phyloP scores from a whole-genome alignment of 176 grass and related monocot genomes.

The Thinopyrum elongatum region DNA sequence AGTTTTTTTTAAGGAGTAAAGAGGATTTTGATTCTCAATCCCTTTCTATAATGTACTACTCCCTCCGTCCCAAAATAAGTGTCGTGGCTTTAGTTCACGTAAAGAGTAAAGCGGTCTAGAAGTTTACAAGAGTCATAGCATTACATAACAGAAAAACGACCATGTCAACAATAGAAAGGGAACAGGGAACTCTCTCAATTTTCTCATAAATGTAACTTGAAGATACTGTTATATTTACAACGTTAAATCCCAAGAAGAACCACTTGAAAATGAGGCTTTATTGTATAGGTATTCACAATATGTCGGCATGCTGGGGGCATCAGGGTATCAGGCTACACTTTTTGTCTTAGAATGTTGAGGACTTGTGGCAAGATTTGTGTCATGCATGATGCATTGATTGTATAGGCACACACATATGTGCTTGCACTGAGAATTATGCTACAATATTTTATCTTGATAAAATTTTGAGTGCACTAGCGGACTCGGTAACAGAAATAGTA shows the following conservation, averaged over 20 bases:
- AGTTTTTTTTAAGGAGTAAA: neutral
- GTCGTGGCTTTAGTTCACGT: neutral
- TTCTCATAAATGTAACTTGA: neutral
- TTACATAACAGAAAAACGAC: neutral
- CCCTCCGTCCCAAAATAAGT: neutral
- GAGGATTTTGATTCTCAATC: neutral
- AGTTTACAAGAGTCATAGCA: neutral
- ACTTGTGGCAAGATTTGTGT: neutral
- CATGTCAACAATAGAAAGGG: too few species aligned
- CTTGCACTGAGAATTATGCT: neutral
- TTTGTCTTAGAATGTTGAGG: neutral
- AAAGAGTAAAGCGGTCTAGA: conserved; percentile 5
- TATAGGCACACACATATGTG: neutral
- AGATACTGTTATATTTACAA: conserved; percentile 5
- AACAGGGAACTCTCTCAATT: neutral
- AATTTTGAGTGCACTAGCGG: neutral
- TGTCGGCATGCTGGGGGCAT: conserved; percentile 14
- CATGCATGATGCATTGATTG: conserved; percentile 26
- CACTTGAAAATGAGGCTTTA: conserved; percentile 14
- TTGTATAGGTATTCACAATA: neutral
- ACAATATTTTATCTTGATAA: neutral
- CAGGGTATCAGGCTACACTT: neutral
- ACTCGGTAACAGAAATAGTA: conserved; percentile 7
- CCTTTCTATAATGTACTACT: neutral
- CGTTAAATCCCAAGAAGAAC: conserved; percentile 1